Evolutionary conservation across 2,329 filamentous ascomycete species (phyloP).

Genomic region (Aureobasidium sp.): DNA sequence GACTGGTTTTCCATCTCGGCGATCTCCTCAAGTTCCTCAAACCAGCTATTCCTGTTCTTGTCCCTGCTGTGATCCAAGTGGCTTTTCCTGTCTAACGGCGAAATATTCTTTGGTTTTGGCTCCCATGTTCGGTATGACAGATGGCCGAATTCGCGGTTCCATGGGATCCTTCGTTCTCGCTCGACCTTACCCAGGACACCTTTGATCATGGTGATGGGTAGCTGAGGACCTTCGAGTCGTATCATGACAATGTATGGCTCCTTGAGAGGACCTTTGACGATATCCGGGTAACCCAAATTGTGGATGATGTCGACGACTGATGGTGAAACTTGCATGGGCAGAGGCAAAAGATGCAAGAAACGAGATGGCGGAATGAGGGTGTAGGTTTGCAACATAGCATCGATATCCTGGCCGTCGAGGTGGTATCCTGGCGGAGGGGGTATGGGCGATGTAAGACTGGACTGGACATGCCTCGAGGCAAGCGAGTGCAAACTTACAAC

Average conservation of each 20-base stretch:
- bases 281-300: constrained; percentile 25
- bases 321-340: constrained; percentile 17
- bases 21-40: neutral
- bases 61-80: neutral
- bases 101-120: constrained; percentile 12
- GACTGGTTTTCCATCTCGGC: constrained; percentile 12
- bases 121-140: constrained; percentile 19
- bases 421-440: constrained; percentile 35
- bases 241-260: constrained; percentile 27
- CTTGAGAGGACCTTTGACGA: constrained; percentile 21
- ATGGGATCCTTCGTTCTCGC: constrained; percentile 16
- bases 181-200: constrained; percentile 17
- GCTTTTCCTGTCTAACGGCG: neutral
- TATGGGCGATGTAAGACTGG: constrained; percentile 33
- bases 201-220: constrained; percentile 21
- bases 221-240: constrained; percentile 26
- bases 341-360: constrained; percentile 23
- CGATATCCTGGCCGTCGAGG: constrained; percentile 39
- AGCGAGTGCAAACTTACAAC: constrained; percentile 44
- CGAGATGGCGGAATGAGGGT: constrained; percentile 37
- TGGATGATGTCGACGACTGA: constrained; percentile 26
- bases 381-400: constrained; percentile 36
- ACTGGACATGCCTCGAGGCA: constrained; percentile 34
- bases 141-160: constrained; percentile 13
- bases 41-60: neutral